These are phyloP conservation scores for Sphagnum tenellum DNA, from an alignment of 225 moss, liverwort and hornwort genomes.

Conservation along the genomic window DNA sequence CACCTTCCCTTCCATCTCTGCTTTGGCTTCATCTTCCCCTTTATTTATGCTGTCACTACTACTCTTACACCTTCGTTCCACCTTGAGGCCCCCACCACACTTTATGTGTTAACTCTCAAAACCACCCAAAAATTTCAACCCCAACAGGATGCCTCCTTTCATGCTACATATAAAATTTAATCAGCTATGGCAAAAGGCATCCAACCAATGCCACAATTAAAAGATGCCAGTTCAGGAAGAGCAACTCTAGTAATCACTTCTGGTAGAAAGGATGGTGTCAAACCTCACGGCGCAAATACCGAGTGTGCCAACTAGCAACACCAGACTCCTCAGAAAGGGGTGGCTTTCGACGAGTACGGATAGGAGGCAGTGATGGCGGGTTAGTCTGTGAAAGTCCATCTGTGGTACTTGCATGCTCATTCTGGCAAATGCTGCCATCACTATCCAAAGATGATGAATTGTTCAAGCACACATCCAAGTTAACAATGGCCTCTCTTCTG, in stretches of 20 bases:
- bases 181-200: background rate
- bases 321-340: conserved; percentile 40
- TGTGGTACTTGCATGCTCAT: conserved; percentile 18
- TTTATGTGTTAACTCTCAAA: conserved; percentile 6
- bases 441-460: conserved; percentile 29
- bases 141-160: background rate
- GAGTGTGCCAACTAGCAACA: conserved; percentile 43
- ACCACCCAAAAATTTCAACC: too few species aligned
- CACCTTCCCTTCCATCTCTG: conserved; percentile 23
- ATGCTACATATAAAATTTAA: background rate
- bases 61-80: conserved; percentile 72
- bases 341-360: conserved; percentile 24
- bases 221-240: background rate
- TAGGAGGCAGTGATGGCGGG: conserved; percentile 16
- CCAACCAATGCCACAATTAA: background rate
- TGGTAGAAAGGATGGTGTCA: background rate
- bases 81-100: conserved; percentile 43
- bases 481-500: conserved; percentile 15
- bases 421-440: conserved; percentile 19
- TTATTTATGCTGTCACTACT: conserved; percentile 53
- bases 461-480: conserved; percentile 20
- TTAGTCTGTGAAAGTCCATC: conserved; percentile 9
- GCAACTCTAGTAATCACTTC: background rate
- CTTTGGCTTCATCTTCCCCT: conserved; percentile 53
- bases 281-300: conserved; percentile 64